Base-by-base conservation (phyloP, 2,329 filamentous ascomycete species). In the Penicillium corylophilum region DNA sequence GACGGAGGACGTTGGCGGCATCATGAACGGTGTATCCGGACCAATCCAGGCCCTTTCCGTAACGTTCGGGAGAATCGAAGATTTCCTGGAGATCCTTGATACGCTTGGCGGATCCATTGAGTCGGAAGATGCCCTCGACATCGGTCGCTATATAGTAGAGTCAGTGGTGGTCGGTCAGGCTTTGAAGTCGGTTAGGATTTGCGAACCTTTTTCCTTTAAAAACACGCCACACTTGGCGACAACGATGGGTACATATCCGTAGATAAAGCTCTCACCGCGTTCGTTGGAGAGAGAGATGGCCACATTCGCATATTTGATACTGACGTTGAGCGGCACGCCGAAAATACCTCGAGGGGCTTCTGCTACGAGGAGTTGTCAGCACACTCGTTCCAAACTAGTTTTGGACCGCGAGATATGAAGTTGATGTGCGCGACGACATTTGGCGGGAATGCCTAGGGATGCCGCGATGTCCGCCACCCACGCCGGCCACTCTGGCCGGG, bases 141-240 rank as follows among this genome's bases (percentile, higher is more conserved):
- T 92, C 87, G 62, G 93, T 97, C 28, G 94, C 94, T 97, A 56
- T 51, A 54, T 26, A 54, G 66, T 20, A 22, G 51, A 66, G 65
- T 72, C 41, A 70, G 66, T 44, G 33, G 33, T 22, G 18, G 23
- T 46, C 16, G 29, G 39, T 47, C 45, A 44, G 9, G 18, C 8
- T 13, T 7, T 8, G 20, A 24, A 50, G 28, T 7, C 5, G 24
- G 42, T 3, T 28, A 50, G 82, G 55, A 5, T 71, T 35, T 46
- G 51, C 82, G 60, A 73, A 96, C 94, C 94, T 83, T 95, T 96
- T 72, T 99, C 94, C 74, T 99, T 99, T 60, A 99, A 72, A 63
- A 92, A 99, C 4, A 99, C 92, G 56, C 94, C 94, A 71, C 94
- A 97, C 73, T 99, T 99, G 31, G 94, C 94, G 48, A 99, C 93